phyloP scores from a whole-genome alignment of 169 alveolate species.

The Neospora caninum region DNA sequence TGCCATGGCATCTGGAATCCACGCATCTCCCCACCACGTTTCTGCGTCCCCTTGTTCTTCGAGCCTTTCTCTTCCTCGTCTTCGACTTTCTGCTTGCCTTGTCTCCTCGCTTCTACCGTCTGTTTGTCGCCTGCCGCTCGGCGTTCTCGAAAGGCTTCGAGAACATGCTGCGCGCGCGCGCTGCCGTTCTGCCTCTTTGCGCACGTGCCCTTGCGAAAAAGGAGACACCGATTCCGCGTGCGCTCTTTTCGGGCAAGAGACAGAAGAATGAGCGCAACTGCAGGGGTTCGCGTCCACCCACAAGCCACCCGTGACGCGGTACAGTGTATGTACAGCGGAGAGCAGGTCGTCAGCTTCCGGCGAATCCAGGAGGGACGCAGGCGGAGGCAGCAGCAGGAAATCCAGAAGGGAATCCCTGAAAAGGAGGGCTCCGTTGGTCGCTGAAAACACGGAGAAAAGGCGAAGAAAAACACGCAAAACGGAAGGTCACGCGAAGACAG shows the following conservation, averaged over 20 bases:
- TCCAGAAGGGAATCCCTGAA: not conserved
- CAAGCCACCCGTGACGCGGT: slow-evolving; percentile 5
- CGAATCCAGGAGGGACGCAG: not conserved
- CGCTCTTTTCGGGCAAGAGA: not conserved
- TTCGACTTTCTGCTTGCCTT: not conserved
- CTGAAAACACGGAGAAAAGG: not conserved
- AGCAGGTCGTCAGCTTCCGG: not conserved
- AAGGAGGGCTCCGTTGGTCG: not conserved
- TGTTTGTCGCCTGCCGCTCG: not conserved
- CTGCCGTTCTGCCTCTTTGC: not conserved
- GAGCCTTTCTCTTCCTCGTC: not conserved
- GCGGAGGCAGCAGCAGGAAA: not conserved
- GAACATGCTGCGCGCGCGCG: not conserved
- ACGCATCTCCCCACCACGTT: slow-evolving; percentile 24
- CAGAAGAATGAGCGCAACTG: not conserved
- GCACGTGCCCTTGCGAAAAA: too few species aligned
- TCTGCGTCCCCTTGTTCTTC: slow-evolving; percentile 7
- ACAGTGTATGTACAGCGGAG: not conserved
- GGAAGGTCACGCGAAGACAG: not conserved
- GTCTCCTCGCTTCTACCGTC: not conserved
- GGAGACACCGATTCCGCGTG: not conserved
- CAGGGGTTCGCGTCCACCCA: slow-evolving; percentile 3
- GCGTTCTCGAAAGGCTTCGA: not conserved
- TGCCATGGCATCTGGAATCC: not conserved
- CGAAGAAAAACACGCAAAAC: not conserved